Conservation (phyloP, 441 rosid species). For the Corymbia citriodora region DNA sequence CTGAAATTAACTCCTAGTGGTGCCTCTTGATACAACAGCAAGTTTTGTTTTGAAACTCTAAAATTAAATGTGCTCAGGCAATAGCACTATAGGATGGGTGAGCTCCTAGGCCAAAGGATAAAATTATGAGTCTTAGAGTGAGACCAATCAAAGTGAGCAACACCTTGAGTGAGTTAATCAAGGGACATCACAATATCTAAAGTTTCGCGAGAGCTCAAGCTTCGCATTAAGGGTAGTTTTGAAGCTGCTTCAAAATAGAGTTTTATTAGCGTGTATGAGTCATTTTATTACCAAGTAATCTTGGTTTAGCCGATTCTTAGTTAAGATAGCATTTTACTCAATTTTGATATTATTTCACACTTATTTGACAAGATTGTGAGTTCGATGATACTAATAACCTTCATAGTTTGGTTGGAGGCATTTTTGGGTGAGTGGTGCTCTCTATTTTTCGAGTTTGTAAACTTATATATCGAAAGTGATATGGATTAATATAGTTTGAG, state of each 20-base stretch:
- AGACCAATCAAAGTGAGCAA: not conserved
- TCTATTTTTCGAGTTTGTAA: not conserved
- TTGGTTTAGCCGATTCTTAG: fast-evolving
- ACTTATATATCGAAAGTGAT: not conserved
- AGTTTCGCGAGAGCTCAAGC: no score
- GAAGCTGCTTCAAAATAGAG: not conserved
- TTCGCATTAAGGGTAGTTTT: no score
- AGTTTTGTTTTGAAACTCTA: not conserved
- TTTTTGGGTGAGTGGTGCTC: not conserved
- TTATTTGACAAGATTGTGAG: not conserved
- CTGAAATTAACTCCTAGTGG: not conserved
- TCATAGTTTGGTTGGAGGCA: fast-evolving
- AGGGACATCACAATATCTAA: not conserved
- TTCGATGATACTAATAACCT: not conserved
- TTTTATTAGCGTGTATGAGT: not conserved
- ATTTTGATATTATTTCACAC: not conserved
- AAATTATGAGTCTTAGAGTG: fast-evolving
- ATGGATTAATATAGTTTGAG: not conserved
- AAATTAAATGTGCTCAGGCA: no score
- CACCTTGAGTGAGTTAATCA: not conserved
- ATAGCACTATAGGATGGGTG: no score
- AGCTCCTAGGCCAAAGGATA: not conserved
- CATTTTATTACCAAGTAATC: not conserved
- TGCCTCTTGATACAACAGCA: no score
- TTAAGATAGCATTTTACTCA: not conserved